Evolutionary conservation across 2,329 filamentous ascomycete genomes (phyloP).

Genomic region (Thelonectria rubi): DNA sequence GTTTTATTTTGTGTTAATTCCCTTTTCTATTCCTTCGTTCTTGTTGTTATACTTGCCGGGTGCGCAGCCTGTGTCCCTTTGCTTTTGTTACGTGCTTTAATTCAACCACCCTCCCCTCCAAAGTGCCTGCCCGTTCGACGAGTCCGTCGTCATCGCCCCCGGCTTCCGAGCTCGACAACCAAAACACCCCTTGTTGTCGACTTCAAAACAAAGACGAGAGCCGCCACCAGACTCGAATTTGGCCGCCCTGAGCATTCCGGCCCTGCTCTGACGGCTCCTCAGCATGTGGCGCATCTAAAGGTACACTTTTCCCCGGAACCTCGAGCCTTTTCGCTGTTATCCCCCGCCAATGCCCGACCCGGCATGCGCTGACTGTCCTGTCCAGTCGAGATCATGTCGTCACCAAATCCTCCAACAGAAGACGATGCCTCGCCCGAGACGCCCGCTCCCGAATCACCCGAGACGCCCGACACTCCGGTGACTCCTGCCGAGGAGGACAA

Average conservation of each 20-base stretch:
- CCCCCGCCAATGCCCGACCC: constrained; percentile 15
- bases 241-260: constrained; percentile 10
- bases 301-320: constrained; percentile 33
- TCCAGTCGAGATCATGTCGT: constrained; percentile 41
- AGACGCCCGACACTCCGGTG: constrained; percentile 14
- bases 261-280: constrained; percentile 32
- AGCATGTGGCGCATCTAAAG: constrained; percentile 42
- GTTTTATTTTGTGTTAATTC: constrained; percentile 8
- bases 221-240: constrained; percentile 13
- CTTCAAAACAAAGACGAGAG: constrained; percentile 9
- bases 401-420: constrained; percentile 38
- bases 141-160: constrained; percentile 10
- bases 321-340: background rate
- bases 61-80: background rate
- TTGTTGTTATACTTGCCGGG: constrained; percentile 7
- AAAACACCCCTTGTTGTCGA: constrained; percentile 23
- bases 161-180: constrained; percentile 9
- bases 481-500: constrained; percentile 35
- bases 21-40: constrained; percentile 17
- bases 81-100: constrained; percentile 12
- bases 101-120: constrained; percentile 8
- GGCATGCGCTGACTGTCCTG: constrained; percentile 29
- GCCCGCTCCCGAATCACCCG: constrained; percentile 19
- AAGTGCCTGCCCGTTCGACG: background rate
- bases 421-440: constrained; percentile 41